phyloP scores from a whole-genome alignment of 805 yeast species.

The Cyberlindnera lachancei region DNA sequence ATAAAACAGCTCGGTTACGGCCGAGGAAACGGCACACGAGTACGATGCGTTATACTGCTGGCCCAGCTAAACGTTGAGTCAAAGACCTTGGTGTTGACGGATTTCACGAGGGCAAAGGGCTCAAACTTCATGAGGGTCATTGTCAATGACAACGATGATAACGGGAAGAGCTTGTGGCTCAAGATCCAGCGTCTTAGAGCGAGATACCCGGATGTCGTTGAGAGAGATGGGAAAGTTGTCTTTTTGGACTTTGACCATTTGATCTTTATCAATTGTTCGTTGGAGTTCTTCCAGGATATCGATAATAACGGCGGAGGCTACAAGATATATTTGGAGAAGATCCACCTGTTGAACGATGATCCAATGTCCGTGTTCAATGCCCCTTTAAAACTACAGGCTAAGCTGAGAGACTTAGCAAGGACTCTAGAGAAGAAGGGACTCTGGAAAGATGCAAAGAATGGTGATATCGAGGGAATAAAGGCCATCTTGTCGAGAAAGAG shows the following conservation, averaged over 20 bases:
- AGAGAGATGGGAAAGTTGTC: not conserved
- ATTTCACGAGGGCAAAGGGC: constrained; percentile 4
- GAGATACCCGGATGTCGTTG: not conserved
- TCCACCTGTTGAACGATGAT: not conserved
- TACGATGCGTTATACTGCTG: too few relatives aligned
- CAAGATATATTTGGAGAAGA: not conserved
- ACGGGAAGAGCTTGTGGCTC: too few relatives aligned
- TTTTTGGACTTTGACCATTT: not conserved
- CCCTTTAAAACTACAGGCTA: not conserved
- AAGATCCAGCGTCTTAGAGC: too few relatives aligned
- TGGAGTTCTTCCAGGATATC: not conserved
- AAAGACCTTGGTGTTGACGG: too few relatives aligned
- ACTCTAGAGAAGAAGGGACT: not conserved
- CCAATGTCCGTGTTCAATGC: constrained; percentile 1
- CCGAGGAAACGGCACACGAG: too few relatives aligned
- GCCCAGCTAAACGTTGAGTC: too few relatives aligned
- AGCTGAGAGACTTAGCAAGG: not conserved
- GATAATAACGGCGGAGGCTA: not conserved
- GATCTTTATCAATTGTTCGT: not conserved
- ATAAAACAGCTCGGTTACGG: too few relatives aligned
- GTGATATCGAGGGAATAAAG: constrained; percentile 3
- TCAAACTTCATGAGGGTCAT: not conserved
- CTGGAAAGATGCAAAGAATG: constrained; percentile 1
- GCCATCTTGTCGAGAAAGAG: constrained; percentile 1
- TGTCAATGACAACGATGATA: too few relatives aligned